Evolutionary conservation across 805 yeast genomes (phyloP), one percentile per base, ranked within the genome.

Genomic region (Ogataea ganodermae): DNA sequence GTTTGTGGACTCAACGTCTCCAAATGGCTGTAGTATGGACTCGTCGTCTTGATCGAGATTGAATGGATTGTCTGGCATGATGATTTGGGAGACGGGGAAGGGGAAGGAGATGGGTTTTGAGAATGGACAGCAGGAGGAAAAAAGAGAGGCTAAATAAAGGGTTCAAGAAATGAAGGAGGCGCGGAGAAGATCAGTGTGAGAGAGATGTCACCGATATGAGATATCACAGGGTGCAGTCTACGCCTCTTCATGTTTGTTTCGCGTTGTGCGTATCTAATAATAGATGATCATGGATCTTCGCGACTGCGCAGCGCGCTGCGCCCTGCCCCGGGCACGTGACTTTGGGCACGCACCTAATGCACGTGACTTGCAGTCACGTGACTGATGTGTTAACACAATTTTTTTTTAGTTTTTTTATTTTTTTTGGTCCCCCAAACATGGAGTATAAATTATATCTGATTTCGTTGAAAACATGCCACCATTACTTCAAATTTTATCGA

Each of bases 11-110:
- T 17, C 36, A 33, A 3, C 23, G 20, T 14, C 18, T 5, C 18
- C 6, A 33, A 7, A 5, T 16, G 23, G 13, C 21, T 33, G 13
- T 24, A 8, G n/a, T 38, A 46, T 33, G 9, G 50, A 47, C 13
- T 50, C 54, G 20, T 52, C 56, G 35, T 52, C 56, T 26, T 43
- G 46, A 14, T 38, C 48, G 14, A 49, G 35, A 23, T 36, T 35
- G 36, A 52, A 52, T 18, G 56, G 56, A 35, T 52, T 52, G 3
- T 45, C 54, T 13, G 16, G 26, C 47, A 24, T 30, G 42, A 22
- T 31, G 35, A 17, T 31, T 16, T 8, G 23, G 5, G 36, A 3
- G 23, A 16, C 3, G 21, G n/a, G 21, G 8, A 23, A 33, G 3
- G 36, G 12, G 36, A 16, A n/a, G n/a, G n/a, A n/a, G n/a, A n/a